Conservation (phyloP, 108 stramenopile genomes). For the Fragilariopsis cylindrus region DNA sequence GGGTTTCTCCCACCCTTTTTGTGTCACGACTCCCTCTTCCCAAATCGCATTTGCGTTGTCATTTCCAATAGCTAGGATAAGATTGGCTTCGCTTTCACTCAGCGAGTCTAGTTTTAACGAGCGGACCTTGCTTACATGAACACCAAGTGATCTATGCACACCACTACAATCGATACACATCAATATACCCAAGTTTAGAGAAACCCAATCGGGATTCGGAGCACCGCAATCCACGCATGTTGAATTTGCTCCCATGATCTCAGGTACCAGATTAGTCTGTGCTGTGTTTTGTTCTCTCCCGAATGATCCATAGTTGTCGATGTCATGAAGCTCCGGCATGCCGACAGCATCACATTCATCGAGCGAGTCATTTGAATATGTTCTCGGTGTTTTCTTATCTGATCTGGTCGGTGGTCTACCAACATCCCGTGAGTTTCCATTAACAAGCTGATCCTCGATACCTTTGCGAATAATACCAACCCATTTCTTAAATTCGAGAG, state of each 20-base stretch:
- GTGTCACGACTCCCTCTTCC: slow-evolving; percentile 75
- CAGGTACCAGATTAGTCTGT: slow-evolving; percentile 44
- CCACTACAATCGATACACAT: slow-evolving; percentile 97
- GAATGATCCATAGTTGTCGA: slow-evolving; percentile 36
- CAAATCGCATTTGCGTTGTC: slow-evolving; percentile 76
- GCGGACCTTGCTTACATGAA: slow-evolving; percentile 93
- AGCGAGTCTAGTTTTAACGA: slow-evolving; percentile 75
- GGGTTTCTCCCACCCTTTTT: slow-evolving; percentile 86
- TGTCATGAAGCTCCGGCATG: slow-evolving; percentile 47
- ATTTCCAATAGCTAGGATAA: slow-evolving; percentile 71
- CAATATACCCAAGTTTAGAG: slow-evolving; percentile 83
- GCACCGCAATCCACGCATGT: slow-evolving; percentile 85
- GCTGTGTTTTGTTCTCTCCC: slow-evolving; percentile 27
- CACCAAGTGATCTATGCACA: slow-evolving; percentile 96
- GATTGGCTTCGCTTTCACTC: slow-evolving; percentile 56
- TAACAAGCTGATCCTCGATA: slow-evolving; percentile 73
- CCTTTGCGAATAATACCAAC: slow-evolving; percentile 76
- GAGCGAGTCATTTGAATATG: slow-evolving; percentile 15
- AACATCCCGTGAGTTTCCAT: slow-evolving; percentile 57
- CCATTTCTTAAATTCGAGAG: slow-evolving; percentile 85
- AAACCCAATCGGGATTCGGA: slow-evolving; percentile 83
- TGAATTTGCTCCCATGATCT: slow-evolving; percentile 67
- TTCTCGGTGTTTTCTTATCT: slow-evolving; percentile 12
- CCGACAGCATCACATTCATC: slow-evolving; percentile 35
- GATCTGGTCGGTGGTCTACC: slow-evolving; percentile 15